Evolutionary conservation across 23 red algal genomes (phyloP).

Genomic region (Pyropia haitanensis): DNA sequence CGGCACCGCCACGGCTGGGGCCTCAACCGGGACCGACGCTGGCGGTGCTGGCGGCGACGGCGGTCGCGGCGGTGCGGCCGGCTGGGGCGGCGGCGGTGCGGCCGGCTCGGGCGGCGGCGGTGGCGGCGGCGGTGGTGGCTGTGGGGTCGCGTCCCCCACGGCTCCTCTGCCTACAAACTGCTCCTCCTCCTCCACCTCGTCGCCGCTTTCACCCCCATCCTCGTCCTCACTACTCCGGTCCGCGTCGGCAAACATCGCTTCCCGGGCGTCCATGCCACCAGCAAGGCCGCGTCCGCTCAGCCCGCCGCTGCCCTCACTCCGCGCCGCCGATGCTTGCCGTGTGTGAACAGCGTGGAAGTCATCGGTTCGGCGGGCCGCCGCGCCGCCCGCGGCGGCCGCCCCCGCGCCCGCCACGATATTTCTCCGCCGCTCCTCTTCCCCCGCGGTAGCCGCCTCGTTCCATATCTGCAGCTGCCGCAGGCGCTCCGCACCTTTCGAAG

Average conservation of each 20-base stretch:
- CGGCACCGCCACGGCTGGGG: not conserved
- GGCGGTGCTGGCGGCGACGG: not conserved
- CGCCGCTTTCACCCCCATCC: not conserved
- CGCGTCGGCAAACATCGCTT: not conserved
- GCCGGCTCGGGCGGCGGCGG: not conserved
- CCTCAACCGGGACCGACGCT: not conserved
- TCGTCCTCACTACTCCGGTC: constrained; percentile 3
- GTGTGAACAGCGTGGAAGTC: constrained; percentile 45
- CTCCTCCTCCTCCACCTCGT: too few species aligned
- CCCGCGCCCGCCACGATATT: constrained; percentile 7
- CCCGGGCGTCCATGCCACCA: not conserved
- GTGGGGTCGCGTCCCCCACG: too few species aligned
- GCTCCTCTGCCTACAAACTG: too few species aligned
- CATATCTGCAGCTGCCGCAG: constrained; percentile 75
- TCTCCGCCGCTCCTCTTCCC: constrained; percentile 48
- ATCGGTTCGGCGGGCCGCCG: constrained; percentile 52
- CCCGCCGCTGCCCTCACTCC: not conserved
- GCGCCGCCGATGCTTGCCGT: constrained; percentile 23
- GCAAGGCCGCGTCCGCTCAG: not conserved
- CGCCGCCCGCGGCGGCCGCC: not conserved
- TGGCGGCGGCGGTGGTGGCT: too few species aligned
- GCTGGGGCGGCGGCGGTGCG: not conserved
- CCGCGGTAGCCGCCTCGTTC: constrained; percentile 67
- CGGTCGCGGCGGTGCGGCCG: not conserved
- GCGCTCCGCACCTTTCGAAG: constrained; percentile 62